These are phyloP conservation scores for Solanum ossicruentum DNA, from an alignment of 257 asterid genomes.

Conservation along the genomic window DNA sequence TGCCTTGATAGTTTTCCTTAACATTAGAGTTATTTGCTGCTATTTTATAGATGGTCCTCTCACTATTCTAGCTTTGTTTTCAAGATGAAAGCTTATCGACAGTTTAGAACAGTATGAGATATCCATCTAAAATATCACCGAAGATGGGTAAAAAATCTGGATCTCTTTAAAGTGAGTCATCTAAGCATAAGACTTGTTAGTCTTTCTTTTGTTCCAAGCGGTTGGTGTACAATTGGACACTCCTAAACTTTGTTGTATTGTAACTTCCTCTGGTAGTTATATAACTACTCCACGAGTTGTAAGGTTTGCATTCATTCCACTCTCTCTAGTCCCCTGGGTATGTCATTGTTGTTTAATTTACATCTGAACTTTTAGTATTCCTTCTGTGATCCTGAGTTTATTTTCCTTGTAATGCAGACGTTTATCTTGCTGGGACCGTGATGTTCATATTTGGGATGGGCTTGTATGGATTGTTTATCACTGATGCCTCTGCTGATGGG, in stretches of 20 bases:
- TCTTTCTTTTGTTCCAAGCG: background rate
- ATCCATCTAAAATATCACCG: background rate
- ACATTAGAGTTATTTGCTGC: background rate
- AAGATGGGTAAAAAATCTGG: background rate
- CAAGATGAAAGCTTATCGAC: background rate
- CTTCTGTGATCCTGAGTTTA: background rate
- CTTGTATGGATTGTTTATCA: constrained; percentile 74
- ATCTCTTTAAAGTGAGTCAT: background rate
- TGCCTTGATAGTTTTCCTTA: background rate
- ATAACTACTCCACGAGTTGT: too few relatives aligned
- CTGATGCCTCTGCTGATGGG: constrained; percentile 43
- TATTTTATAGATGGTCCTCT: background rate
- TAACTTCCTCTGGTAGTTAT: background rate
- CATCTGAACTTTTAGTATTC: background rate
- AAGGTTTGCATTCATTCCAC: too few relatives aligned
- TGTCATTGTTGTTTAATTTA: background rate
- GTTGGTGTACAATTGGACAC: background rate
- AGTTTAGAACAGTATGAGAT: background rate
- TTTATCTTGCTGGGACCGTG: constrained; percentile 91
- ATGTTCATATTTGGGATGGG: constrained; percentile 98
- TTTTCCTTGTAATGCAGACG: constrained; percentile 28
- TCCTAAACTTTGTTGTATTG: background rate
- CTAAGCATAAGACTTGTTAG: background rate
- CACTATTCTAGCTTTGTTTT: background rate
- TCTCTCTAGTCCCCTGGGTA: too few relatives aligned